A percentile compares a stretch with the other conserved stretches of the same genome.
Evolutionary conservation across 2,329 filamentous ascomycete genomes (phyloP).

Genomic region (Calonectria pteridis): DNA sequence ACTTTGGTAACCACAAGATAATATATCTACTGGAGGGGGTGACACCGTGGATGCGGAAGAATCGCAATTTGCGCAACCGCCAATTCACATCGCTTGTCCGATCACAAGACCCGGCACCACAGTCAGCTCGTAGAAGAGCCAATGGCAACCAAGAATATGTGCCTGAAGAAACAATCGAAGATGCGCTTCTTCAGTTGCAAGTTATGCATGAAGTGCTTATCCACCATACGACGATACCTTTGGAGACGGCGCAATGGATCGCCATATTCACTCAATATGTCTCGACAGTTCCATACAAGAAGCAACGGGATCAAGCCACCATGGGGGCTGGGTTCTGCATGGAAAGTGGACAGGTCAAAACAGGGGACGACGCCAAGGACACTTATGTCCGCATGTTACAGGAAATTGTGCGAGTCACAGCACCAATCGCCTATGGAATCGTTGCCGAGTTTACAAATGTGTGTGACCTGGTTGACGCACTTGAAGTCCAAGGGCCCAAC

Average conservation of each 20-base stretch:
- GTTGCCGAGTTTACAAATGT: conserved; percentile 71
- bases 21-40: conserved; percentile 83
- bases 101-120: conserved; percentile 48
- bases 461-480: conserved; percentile 67
- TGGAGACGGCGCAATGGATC: conserved; percentile 81
- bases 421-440: conserved; percentile 79
- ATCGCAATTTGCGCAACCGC: conserved; percentile 74
- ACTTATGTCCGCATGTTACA: conserved; percentile 83
- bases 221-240: conserved; percentile 72
- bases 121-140: conserved; percentile 51
- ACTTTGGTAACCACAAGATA: conserved; percentile 65
- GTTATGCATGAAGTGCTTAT: conserved; percentile 75
- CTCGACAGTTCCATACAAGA: conserved; percentile 79
- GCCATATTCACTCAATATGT: conserved; percentile 82
- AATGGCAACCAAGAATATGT: conserved; percentile 63
- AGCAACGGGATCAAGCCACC: conserved; percentile 61
- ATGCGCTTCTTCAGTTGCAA: conserved; percentile 78
- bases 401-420: conserved; percentile 79
- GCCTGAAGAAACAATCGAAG: conserved; percentile 77
- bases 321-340: conserved; percentile 79
- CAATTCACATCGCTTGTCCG: conserved; percentile 76
- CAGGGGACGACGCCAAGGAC: conserved; percentile 74
- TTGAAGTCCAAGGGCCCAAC: conserved; percentile 70
- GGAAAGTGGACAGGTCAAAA: conserved; percentile 80
- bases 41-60: conserved; percentile 74